Percentiles rank a stretch among this genome's conserved stretches.
These are phyloP conservation scores for Xerocomellus chrysenteron DNA, from an alignment of 768 basidiomycete species.

Conservation along the genomic window DNA sequence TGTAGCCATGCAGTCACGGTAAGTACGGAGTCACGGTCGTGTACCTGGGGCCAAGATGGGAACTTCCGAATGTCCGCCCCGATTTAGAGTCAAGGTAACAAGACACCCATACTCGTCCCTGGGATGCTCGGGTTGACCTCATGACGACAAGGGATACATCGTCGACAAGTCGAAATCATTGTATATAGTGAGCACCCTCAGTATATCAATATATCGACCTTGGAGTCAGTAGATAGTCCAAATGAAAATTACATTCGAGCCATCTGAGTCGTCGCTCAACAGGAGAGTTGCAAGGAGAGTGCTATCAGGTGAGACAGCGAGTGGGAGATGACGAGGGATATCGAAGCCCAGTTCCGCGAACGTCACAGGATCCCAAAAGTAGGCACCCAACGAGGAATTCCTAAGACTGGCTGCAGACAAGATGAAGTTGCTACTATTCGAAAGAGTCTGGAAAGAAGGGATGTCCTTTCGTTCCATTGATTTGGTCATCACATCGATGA, in stretches of 20 bases:
- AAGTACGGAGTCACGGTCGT: too few relatives aligned
- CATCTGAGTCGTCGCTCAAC: background rate
- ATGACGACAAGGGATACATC: too few relatives aligned
- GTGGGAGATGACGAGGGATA: background rate
- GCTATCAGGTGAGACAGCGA: background rate
- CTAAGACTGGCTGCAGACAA: background rate
- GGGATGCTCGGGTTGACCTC: too few relatives aligned
- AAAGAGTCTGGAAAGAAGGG: background rate
- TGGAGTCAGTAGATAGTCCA: background rate
- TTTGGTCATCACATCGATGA: background rate
- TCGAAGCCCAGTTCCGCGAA: background rate
- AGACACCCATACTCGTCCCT: too few relatives aligned
- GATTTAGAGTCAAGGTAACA: too few relatives aligned
- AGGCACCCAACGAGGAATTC: background rate
- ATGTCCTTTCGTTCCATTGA: background rate
- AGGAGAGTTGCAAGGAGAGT: background rate
- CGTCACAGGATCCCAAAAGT: slow-evolving; percentile 2
- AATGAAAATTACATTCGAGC: background rate
- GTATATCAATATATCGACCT: too few relatives aligned
- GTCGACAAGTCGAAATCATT: too few relatives aligned
- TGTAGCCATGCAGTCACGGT: too few relatives aligned
- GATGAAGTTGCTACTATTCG: background rate
- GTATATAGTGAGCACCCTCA: too few relatives aligned
- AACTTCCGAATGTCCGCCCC: too few relatives aligned
- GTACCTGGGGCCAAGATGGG: too few relatives aligned